Evolutionary conservation across 306 rosid species (phyloP), one percentile per base, ranked within the genome.

Genomic region (Gleditsia sinensis): DNA sequence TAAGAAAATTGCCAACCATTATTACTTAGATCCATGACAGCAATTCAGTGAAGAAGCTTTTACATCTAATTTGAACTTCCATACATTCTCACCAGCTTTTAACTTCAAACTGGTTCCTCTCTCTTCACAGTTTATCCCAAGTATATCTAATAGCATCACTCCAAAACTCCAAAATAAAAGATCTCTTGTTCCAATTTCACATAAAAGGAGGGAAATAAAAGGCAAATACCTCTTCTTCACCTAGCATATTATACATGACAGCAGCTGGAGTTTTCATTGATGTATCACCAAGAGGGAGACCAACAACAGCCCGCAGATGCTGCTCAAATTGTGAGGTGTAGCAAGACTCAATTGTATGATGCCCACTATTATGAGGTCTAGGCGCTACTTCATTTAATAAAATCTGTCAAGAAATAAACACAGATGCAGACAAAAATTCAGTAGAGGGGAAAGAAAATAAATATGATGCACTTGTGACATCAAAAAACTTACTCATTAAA

Each of bases 311-410:
- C 43, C 93, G 91, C 82, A 94, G 88, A 83, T 92, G 97, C 65
- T 94, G 97, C 84, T 92, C 96, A 74, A 1, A 92, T 77, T 94
- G 99, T 20, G 99, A 94, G 66, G 96, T 89, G 61, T 88, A 86
- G 83, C 96, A 92, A 16, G 97, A 81, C 80, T 90, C 97, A 32
- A 94, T 94, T 25, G 97, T 94, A 75, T 94, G 96, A 82, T 94
- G 98, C 54, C 99, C 97, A n/a, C 97, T 94, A 76, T 92, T 94
- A 78, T 94, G 99, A 75, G 97, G 96, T 75, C 97, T 88, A 72
- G 93, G 96, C 6, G 96, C 99, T 33, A 94, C 97, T 88, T 94
- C 99, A 84, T 94, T 92, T 57, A 94, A 75, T 75, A 94, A 80
- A 86, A 94, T 92, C 96, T 94, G 89, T 66, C 66, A 58, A 78